Conservation (phyloP, 78 protist species). For the Pigoraptor vietnamica region DNA sequence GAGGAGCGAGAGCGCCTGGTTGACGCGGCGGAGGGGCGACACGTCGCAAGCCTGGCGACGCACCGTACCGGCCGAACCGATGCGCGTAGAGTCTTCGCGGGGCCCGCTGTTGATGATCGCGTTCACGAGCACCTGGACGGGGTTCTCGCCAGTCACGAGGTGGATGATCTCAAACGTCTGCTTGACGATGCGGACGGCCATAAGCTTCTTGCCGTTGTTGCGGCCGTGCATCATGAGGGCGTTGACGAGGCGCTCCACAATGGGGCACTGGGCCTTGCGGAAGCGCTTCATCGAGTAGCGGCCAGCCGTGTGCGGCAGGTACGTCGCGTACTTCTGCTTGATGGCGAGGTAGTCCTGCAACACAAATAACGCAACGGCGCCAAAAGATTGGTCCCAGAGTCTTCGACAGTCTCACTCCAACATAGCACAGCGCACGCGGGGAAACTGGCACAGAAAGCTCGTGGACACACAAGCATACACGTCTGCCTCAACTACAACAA, state of each 20-base stretch:
- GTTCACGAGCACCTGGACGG: constrained; percentile 65
- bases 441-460: neutral
- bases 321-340: constrained; percentile 64
- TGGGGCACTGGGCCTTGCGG: constrained; percentile 99
- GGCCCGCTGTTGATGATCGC: constrained; percentile 96
- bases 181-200: constrained; percentile 97
- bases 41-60: constrained; percentile 99
- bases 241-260: constrained; percentile 97
- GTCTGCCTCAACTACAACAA: no score
- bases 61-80: constrained; percentile 98
- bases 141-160: constrained; percentile 87
- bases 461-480: no score
- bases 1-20: constrained; percentile 93
- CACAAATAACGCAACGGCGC: neutral
- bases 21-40: constrained; percentile 99
- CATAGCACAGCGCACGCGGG: neutral
- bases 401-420: neutral
- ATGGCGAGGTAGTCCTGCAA: constrained; percentile 87
- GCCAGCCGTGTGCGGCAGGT: constrained; percentile 99
- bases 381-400: neutral
- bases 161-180: constrained; percentile 98
- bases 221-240: constrained; percentile 97
- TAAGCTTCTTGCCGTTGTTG: constrained; percentile 99
- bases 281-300: constrained; percentile 94
- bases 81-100: constrained; percentile 99